Evolutionary conservation across 2,329 filamentous ascomycete species (phyloP).

Genomic region (Xylaria sp.): DNA sequence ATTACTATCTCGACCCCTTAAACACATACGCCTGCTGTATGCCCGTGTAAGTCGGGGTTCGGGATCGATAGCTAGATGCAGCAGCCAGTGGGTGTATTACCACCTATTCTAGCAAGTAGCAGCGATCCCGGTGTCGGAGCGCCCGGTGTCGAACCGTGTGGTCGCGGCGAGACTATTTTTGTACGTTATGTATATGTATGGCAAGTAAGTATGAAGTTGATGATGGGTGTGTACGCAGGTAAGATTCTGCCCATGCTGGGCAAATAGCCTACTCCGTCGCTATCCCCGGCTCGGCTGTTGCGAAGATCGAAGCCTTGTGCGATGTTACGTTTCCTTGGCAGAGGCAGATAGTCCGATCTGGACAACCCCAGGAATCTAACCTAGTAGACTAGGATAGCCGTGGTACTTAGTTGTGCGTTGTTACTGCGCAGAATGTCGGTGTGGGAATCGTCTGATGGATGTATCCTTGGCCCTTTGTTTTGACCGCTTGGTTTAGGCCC

Average conservation of each 20-base stretch:
- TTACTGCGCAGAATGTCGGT: constrained; percentile 24
- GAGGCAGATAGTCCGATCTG: not conserved
- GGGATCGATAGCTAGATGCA: not conserved
- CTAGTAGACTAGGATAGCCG: not conserved
- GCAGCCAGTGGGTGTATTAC: not conserved
- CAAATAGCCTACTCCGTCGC: constrained; percentile 1
- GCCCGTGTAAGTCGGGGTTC: not conserved
- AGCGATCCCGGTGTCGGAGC: constrained; percentile 5
- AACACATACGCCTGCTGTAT: not conserved
- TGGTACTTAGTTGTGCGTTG: constrained; percentile 8
- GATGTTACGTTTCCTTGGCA: not conserved
- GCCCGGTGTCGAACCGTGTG: not conserved
- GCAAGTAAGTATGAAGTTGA: not conserved
- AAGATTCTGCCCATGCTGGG: not conserved
- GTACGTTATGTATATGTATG: not conserved
- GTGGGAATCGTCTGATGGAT: constrained; percentile 20
- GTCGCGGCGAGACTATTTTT: not conserved
- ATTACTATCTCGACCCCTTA: constrained; percentile 5
- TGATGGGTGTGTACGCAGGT: not conserved
- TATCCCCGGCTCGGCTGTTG: not conserved
- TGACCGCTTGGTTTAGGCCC: constrained; percentile 23
- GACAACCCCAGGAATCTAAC: not conserved
- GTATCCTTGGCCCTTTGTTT: constrained; percentile 6
- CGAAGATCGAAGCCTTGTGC: constrained; percentile 1
- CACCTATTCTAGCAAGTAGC: not conserved